Evolutionary conservation across 176 grass and related monocot genomes (phyloP).

Genomic region (Raddia distichophylla): DNA sequence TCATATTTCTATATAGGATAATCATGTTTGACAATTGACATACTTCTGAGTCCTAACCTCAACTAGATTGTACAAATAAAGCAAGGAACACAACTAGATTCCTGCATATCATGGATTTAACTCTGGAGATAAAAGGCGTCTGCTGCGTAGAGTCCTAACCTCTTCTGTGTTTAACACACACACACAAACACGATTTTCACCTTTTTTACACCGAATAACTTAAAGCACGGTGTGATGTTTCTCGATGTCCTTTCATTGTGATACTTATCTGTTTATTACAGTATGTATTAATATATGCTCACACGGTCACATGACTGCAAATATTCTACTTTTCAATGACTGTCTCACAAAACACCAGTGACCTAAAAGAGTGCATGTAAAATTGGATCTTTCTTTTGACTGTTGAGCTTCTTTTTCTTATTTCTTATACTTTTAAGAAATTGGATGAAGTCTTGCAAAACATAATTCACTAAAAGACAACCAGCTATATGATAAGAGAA

Average conservation of each 20-base stretch:
- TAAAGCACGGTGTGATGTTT: neutral
- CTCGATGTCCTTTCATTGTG: neutral
- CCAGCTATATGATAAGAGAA: neutral
- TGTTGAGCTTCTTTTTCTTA: neutral
- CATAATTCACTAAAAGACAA: neutral
- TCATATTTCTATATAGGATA: neutral
- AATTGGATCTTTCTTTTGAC: neutral
- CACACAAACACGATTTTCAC: neutral
- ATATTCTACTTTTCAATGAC: neutral
- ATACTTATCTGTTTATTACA: neutral
- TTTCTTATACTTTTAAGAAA: neutral
- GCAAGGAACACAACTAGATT: neutral
- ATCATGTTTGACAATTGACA: neutral
- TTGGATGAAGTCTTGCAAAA: conserved; percentile 1
- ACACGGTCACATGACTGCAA: too few species aligned
- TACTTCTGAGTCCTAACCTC: neutral
- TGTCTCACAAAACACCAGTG: neutral
- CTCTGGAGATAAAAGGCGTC: neutral
- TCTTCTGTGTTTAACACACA: neutral
- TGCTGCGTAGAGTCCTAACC: neutral
- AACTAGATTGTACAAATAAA: neutral
- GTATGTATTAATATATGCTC: neutral
- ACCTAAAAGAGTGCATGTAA: conserved; percentile 1
- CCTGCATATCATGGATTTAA: neutral
- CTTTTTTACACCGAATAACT: neutral